Conservation (phyloP, 148 eudicot species). For the Rhododendron williamsianum region DNA sequence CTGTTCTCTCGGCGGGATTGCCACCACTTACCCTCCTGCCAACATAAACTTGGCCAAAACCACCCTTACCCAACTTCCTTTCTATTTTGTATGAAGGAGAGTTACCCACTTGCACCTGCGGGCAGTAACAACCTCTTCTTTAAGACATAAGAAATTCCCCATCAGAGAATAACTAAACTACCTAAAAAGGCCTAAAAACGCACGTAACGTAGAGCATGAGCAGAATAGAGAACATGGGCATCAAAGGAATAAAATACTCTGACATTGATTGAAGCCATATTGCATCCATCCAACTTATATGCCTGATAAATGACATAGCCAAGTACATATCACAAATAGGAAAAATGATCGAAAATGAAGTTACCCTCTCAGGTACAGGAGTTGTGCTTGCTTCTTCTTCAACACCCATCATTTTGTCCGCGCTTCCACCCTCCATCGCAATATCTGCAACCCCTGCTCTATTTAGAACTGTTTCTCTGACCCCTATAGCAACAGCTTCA, state of each 20-base stretch:
- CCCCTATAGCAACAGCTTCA: constrained; percentile 45
- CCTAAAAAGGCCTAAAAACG: neutral
- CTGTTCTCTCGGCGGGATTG: constrained; percentile 55
- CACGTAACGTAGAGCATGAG: neutral
- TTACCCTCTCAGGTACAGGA: constrained; percentile 90
- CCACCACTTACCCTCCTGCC: constrained; percentile 75
- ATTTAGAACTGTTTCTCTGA: constrained; percentile 49
- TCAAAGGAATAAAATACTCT: neutral
- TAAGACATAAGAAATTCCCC: too few relatives aligned
- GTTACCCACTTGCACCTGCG: constrained; percentile 83
- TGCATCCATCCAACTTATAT: neutral
- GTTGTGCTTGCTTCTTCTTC: constrained; percentile 75
- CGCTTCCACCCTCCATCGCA: constrained; percentile 80
- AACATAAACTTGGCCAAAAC: constrained; percentile 88
- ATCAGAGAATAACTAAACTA: neutral
- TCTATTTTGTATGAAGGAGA: constrained; percentile 76
- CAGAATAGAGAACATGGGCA: neutral
- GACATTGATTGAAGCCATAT: neutral
- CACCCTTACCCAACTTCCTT: constrained; percentile 84
- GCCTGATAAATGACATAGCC: neutral
- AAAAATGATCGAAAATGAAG: neutral
- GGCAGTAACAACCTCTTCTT: neutral
- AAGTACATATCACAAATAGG: neutral
- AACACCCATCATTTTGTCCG: constrained; percentile 52
- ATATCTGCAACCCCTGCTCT: constrained; percentile 57